Base-by-base conservation (phyloP, 495 filamentous ascomycete genomes). In the Lasiosphaeria miniovina region DNA sequence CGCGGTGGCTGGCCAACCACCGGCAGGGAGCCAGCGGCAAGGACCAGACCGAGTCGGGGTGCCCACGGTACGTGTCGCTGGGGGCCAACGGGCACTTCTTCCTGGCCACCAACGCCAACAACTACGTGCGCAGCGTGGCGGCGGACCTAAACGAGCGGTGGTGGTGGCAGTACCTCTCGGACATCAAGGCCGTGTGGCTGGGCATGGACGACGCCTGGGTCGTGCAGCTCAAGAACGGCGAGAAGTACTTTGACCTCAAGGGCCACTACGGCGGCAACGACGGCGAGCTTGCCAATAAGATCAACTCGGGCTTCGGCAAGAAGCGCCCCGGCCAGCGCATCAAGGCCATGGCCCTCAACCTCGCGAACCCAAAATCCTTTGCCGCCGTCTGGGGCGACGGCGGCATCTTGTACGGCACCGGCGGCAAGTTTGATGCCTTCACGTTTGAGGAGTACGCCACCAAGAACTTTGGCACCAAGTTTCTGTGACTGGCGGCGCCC, bases 311-410 rank as follows among this genome's bases (percentile, higher is more conserved):
- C 4, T 46, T 46, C 15, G 43, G 43, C 12, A 11, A n/a, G 8
- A 46, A 46, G 11, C 43, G 43, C 15, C 2, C 43, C 0, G 43
- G 43, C 43, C 43, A 46, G 43, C 12, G 43, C 12, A 46, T 46
- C 43, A 46, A 46, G 43, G 43, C 43, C 43, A 46, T 46, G 43
- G 43, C 43, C 5, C 43, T 46, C 4, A 46, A 46, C 43, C 43
- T 46, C 8, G 15, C 43, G 15, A 46, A 46, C 43, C 43, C 43
- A 46, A n/a, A 46, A 2, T 46, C 43, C 12, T 46, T 46, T 14
- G 43, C 43, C 7, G 43, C 43, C 1, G 43, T 46, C 12, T 46
- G 43, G 43, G 43, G 43, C 5, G 43, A 46, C 3, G 43, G 43
- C 15, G 43, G 43, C 2, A 46, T 46, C 43, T 11, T 46, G 43